Evolutionary conservation across 1,284 basidiomycete species (phyloP), one percentile per base, ranked within the genome.

Genomic region (Puccinia triticina): DNA sequence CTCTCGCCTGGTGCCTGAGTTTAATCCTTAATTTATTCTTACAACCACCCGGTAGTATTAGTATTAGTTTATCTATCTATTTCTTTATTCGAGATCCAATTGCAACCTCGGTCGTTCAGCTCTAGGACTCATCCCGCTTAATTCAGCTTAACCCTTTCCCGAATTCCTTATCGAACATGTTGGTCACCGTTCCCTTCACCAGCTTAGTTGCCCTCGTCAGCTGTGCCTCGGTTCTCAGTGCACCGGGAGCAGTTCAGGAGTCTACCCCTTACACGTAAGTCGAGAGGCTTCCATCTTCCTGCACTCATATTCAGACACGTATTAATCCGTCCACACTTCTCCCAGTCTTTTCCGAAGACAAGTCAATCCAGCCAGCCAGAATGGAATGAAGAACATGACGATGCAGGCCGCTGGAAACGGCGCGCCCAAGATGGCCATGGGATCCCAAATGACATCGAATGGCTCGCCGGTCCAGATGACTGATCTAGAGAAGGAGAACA

Each of bases 1-100:
- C 40, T 69, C 66, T 69, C 43, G 66, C 66, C 66, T 69, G 66
- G 66, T 48, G 66, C 66, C 16, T 69, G 66, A 69, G 66, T 48
- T 29, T n/a, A 69, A 46, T 69, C 43, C 11, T 46, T 48, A 46
- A 26, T 29, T 69, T 11, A 5, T 69, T 50, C n/a, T n/a, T n/a
- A n/a, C n/a, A n/a, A 50, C 18, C 48, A 43, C 2, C 40, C 66
- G n/a, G 1, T 29, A 69, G 43, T 69, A 69, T 69, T 23, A 46
- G 66, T 69, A 69, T 69, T 43, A 69, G 66, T 69, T 26, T 5
- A 34, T 16, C 40, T 3, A n/a, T 69, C 14, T 8, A 34, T 16
- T 69, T 46, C 3, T 29, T 23, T 26, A 18, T 69, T 16, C 16
- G 46, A 14, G 32, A 26, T 69, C 43, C 43, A 46, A 66, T 23